A percentile compares a stretch with the other conserved stretches of the same genome.
These are phyloP conservation scores for Vigna reflexopilosa DNA, from an alignment of 306 rosid species.

Conservation along the genomic window DNA sequence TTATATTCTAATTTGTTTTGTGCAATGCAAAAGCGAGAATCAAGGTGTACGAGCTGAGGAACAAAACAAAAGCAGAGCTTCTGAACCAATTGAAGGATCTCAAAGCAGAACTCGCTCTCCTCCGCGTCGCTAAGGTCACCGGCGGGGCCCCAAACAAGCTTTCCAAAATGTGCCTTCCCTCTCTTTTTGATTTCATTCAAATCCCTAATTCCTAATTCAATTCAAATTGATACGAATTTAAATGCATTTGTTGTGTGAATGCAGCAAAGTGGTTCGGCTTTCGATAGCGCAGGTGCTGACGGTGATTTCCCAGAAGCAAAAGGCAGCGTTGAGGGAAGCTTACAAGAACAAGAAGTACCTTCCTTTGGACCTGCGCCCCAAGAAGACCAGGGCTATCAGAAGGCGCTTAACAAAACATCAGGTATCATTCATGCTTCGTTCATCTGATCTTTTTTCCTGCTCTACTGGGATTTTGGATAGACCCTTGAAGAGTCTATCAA, in stretches of 20 bases:
- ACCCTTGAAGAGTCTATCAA: background rate
- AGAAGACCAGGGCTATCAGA: constrained; percentile 73
- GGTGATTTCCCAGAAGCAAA: constrained; percentile 72
- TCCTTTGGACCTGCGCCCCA: constrained; percentile 75
- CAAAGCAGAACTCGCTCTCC: constrained; percentile 51
- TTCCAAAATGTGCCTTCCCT: constrained; percentile 40
- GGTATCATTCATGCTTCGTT: constrained; percentile 36
- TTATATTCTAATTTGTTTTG: background rate
- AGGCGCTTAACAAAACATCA: constrained; percentile 77
- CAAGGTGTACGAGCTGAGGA: constrained; percentile 49
- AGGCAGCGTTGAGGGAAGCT: constrained; percentile 64
- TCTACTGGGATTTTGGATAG: background rate
- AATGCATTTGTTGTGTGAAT: constrained; percentile 21
- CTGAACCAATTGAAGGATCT: constrained; percentile 51
- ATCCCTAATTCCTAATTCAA: background rate
- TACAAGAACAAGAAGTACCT: constrained; percentile 68
- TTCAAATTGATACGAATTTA: background rate
- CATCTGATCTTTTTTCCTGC: background rate
- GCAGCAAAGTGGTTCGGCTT: constrained; percentile 76
- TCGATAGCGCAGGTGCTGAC: constrained; percentile 70
- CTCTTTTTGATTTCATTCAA: background rate
- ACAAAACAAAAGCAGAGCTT: constrained; percentile 49
- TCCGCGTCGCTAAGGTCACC: constrained; percentile 48
- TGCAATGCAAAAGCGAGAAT: constrained; percentile 37
- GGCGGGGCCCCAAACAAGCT: constrained; percentile 53